phyloP scores from a whole-genome alignment of 1,284 basidiomycete species.

The Spongispora temasekensis region DNA sequence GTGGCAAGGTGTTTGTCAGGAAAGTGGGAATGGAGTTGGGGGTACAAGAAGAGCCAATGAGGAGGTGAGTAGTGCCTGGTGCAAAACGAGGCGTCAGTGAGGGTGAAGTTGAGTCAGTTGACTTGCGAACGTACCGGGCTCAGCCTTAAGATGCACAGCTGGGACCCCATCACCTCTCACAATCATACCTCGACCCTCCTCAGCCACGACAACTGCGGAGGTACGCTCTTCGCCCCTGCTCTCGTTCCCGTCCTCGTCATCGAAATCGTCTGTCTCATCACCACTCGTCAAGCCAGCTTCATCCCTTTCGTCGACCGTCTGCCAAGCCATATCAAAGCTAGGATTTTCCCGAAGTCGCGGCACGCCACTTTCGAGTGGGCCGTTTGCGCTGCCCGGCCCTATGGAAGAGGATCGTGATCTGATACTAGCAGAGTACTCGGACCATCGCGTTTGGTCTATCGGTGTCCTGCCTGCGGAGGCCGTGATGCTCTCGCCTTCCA shows the following conservation, averaged over 20 bases:
- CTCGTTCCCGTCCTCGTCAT: constrained; percentile 53
- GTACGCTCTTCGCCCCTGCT: constrained; percentile 58
- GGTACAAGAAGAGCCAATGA: constrained; percentile 76
- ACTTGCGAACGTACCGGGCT: constrained; percentile 57
- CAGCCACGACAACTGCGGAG: constrained; percentile 72
- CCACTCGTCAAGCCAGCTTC: constrained; percentile 67
- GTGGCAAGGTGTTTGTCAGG: constrained; percentile 66
- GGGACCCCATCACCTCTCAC: constrained; percentile 67
- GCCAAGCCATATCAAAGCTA: constrained; percentile 75
- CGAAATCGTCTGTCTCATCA: constrained; percentile 73
- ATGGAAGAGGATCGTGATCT: constrained; percentile 71
- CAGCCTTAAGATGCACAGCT: constrained; percentile 61
- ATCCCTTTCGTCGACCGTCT: constrained; percentile 70
- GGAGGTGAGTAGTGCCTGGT: constrained; percentile 85
- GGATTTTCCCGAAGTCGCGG: constrained; percentile 59
- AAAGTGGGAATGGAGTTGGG: constrained; percentile 77
- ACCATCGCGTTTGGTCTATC: constrained; percentile 64
- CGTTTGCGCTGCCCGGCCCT: constrained; percentile 47
- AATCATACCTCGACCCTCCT: constrained; percentile 80
- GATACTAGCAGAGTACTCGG: constrained; percentile 61
- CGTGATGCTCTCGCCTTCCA: constrained; percentile 50
- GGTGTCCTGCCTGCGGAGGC: constrained; percentile 46
- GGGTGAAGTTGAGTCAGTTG: background rate
- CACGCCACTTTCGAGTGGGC: constrained; percentile 44
- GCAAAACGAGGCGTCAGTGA: constrained; percentile 7